phyloP scores from a whole-genome alignment of 129 eudicot species.

The Artemisia annua region DNA sequence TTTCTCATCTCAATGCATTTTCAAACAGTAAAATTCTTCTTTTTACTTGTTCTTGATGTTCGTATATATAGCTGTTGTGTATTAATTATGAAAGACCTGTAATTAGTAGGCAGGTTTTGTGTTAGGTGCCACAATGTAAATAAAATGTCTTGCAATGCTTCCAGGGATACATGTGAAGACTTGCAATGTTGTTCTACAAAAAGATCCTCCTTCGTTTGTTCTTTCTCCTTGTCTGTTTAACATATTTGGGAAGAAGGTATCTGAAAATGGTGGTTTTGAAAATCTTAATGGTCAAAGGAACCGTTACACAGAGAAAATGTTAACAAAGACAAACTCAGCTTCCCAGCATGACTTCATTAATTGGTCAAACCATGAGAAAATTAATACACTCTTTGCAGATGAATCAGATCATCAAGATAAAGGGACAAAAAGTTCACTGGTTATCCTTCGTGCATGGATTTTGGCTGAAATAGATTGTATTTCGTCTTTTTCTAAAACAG shows the following conservation, averaged over 20 bases:
- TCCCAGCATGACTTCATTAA: conserved; percentile 46
- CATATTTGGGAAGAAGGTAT: conserved; percentile 37
- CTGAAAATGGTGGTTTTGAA: conserved; percentile 45
- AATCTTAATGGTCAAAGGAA: conserved; percentile 33
- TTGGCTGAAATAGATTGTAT: conserved; percentile 60
- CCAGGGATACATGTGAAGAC: conserved; percentile 80
- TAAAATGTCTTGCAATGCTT: conserved; percentile 19
- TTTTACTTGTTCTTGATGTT: background rate
- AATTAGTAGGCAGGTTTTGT: background rate
- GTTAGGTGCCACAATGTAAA: conserved; percentile 8
- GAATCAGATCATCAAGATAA: conserved; percentile 40
- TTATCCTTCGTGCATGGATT: conserved; percentile 65
- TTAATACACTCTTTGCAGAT: conserved; percentile 44
- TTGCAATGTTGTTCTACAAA: conserved; percentile 40
- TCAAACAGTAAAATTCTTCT: background rate
- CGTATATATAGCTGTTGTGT: background rate
- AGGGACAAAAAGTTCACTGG: conserved; percentile 42
- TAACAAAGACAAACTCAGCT: conserved; percentile 35
- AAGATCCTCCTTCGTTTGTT: conserved; percentile 57
- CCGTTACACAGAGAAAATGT: conserved; percentile 27
- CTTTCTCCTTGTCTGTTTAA: conserved; percentile 75
- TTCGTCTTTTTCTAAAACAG: conserved; percentile 43
- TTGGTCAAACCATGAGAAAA: conserved; percentile 65
- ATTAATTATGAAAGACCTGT: background rate
- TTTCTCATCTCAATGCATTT: background rate